Evolutionary conservation across 2,329 filamentous ascomycete genomes (phyloP).

Genomic region (Ophiostoma pallidulum): DNA sequence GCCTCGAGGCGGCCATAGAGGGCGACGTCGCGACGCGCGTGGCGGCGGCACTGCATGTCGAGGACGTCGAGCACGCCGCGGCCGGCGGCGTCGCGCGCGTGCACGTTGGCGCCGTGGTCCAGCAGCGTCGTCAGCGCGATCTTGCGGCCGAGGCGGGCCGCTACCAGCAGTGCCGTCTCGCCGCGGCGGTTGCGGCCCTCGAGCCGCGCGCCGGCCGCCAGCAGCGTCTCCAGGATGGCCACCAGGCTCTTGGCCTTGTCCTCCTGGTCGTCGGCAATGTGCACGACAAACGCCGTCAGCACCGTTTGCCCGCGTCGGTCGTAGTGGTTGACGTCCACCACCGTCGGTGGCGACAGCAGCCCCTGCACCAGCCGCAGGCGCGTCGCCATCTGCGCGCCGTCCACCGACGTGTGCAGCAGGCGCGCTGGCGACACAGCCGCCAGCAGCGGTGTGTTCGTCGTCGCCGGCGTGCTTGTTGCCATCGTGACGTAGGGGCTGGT

Average conservation of each 20-base stretch:
- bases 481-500: slow-evolving; percentile 9
- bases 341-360: slow-evolving; percentile 27
- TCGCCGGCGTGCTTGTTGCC: neutral
- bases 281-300: slow-evolving; percentile 44
- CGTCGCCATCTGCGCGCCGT: slow-evolving; percentile 19
- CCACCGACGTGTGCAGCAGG: slow-evolving; percentile 14
- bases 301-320: slow-evolving; percentile 43
- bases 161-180: slow-evolving; percentile 47
- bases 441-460: neutral
- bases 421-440: neutral
- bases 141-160: slow-evolving; percentile 43
- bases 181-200: slow-evolving; percentile 43
- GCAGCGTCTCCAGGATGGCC: slow-evolving; percentile 34
- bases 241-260: slow-evolving; percentile 36
- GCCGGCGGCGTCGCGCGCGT: no score
- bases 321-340: slow-evolving; percentile 43
- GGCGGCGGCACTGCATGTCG: slow-evolving; percentile 18
- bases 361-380: slow-evolving; percentile 21
- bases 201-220: slow-evolving; percentile 34
- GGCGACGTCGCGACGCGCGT: slow-evolving; percentile 19
- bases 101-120: slow-evolving; percentile 27
- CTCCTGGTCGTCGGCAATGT: slow-evolving; percentile 42
- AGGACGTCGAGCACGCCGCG: slow-evolving; percentile 26
- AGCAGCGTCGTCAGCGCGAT: slow-evolving; percentile 37
- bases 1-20: slow-evolving; percentile 26